Evolutionary conservation across 495 filamentous ascomycete species (phyloP).

Genomic region (Podospora didyma): DNA sequence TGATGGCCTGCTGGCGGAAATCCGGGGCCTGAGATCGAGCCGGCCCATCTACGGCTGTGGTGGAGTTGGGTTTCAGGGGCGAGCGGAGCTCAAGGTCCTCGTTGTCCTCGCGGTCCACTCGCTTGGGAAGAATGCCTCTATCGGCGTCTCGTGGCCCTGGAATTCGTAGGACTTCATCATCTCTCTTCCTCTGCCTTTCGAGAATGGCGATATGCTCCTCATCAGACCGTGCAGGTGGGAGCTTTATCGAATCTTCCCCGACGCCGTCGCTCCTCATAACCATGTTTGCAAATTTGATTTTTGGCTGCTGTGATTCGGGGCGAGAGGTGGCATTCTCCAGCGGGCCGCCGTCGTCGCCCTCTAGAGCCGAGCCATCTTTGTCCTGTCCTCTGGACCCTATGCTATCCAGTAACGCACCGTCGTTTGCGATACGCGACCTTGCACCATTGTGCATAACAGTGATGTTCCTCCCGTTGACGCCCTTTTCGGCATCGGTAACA

Average conservation of each 20-base stretch:
- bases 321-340: slow-evolving; percentile 20
- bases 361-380: slow-evolving; percentile 2
- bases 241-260: slow-evolving; percentile 31
- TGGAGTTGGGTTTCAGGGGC: slow-evolving; percentile 6
- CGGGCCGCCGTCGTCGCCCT: neutral
- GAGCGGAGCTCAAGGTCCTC: slow-evolving; percentile 18
- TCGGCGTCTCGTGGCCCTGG: slow-evolving; percentile 86
- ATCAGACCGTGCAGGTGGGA: slow-evolving; percentile 53
- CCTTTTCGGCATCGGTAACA: slow-evolving; percentile 54
- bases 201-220: slow-evolving; percentile 84
- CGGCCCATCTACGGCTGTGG: slow-evolving; percentile 20
- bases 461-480: slow-evolving; percentile 69
- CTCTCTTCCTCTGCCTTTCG: slow-evolving; percentile 73
- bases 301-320: slow-evolving; percentile 15
- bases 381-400: slow-evolving; percentile 7
- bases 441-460: slow-evolving; percentile 60
- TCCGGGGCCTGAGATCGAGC: slow-evolving; percentile 16
- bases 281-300: slow-evolving; percentile 62
- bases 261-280: slow-evolving; percentile 46
- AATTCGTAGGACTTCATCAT: slow-evolving; percentile 72
- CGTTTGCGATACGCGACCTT: slow-evolving; percentile 42
- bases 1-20: slow-evolving; percentile 54
- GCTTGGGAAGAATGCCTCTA: slow-evolving; percentile 64
- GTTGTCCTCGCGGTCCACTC: slow-evolving; percentile 48
- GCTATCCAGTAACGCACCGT: slow-evolving; percentile 37